Conservation (phyloP, 768 basidiomycete species). For the Mycena kentingensis region DNA sequence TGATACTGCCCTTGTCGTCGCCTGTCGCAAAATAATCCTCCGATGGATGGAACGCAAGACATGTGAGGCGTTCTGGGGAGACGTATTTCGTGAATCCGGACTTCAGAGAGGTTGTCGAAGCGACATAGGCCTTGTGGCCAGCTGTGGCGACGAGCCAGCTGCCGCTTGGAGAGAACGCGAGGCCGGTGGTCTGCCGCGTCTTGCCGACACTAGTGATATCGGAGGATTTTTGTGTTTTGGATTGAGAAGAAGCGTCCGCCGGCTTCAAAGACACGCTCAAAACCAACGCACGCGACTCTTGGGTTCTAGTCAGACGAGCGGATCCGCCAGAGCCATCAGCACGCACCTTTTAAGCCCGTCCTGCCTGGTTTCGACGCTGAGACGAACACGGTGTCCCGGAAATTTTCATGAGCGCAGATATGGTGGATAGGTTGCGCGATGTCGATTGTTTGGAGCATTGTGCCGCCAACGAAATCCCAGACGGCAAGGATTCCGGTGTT, state of each 20-base stretch:
- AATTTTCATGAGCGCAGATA: constrained; percentile 69
- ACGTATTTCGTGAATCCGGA: constrained; percentile 82
- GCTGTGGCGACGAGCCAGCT: constrained; percentile 75
- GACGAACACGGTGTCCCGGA: constrained; percentile 72
- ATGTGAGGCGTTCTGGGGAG: constrained; percentile 77
- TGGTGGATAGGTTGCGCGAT: constrained; percentile 69
- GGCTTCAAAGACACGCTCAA: constrained; percentile 64
- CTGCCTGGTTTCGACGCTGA: constrained; percentile 56
- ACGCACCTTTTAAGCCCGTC: constrained; percentile 39
- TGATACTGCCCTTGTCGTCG: constrained; percentile 79
- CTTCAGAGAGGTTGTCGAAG: constrained; percentile 53
- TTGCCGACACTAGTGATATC: constrained; percentile 66
- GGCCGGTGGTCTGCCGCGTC: constrained; percentile 59
- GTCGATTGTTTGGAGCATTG: constrained; percentile 72
- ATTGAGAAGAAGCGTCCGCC: constrained; percentile 41
- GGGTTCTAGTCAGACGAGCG: no score
- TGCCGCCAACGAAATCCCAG: constrained; percentile 93
- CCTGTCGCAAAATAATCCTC: constrained; percentile 97
- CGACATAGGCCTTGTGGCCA: constrained; percentile 79
- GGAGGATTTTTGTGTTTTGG: constrained; percentile 44
- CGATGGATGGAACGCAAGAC: constrained; percentile 83
- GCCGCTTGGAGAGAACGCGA: constrained; percentile 76
- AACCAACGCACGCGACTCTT: constrained; percentile 61
- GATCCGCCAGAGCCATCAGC: no score
- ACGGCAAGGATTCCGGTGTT: constrained; percentile 81